phyloP scores from a whole-genome alignment of 148 eudicot species.

The Nepenthes gracilis region DNA sequence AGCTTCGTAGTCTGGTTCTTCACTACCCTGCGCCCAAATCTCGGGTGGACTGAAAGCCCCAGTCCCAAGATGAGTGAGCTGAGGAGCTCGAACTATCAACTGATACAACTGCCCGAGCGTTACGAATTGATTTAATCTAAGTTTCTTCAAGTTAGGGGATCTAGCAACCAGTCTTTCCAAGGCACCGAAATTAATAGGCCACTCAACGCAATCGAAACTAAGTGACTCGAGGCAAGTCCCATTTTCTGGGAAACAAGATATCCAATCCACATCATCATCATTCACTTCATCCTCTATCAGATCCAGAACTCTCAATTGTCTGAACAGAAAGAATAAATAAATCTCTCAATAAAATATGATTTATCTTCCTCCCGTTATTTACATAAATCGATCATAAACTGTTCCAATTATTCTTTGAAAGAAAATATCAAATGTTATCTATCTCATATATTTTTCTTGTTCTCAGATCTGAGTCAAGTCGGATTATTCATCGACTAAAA shows the following conservation, averaged over 20 bases:
- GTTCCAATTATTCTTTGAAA: too few relatives aligned
- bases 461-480: constrained; percentile 14
- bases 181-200: constrained; percentile 42
- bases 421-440: too few relatives aligned
- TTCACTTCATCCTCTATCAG: constrained; percentile 61
- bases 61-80: constrained; percentile 71
- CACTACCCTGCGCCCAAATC: constrained; percentile 22
- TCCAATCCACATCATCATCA: constrained; percentile 77
- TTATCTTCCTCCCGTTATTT: neutral
- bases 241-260: constrained; percentile 55
- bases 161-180: constrained; percentile 53
- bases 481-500: neutral
- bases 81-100: constrained; percentile 61
- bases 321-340: constrained; percentile 10
- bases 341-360: neutral
- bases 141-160: constrained; percentile 62
- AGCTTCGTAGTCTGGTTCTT: constrained; percentile 50
- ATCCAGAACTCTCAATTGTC: constrained; percentile 70
- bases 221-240: constrained; percentile 62
- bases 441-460: neutral
- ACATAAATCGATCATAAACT: too few relatives aligned
- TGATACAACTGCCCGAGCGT: constrained; percentile 46
- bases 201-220: constrained; percentile 61
- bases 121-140: constrained; percentile 45
- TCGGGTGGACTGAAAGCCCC: constrained; percentile 57